These are phyloP conservation scores for Fusarium longipes DNA, from an alignment of 2,329 filamentous ascomycete species.

Conservation along the genomic window DNA sequence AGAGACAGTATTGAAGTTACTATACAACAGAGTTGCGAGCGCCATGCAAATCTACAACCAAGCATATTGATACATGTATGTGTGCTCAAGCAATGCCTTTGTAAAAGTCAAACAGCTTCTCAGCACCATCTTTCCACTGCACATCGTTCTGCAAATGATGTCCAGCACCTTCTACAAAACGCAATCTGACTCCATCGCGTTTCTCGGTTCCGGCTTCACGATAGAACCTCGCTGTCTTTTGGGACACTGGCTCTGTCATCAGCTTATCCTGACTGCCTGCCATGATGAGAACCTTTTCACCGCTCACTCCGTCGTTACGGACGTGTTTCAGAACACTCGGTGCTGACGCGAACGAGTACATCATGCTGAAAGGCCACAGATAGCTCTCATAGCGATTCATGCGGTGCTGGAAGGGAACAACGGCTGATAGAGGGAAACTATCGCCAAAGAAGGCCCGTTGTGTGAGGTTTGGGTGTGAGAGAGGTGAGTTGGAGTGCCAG, in stretches of 20 bases:
- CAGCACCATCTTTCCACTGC: slow-evolving; percentile 59
- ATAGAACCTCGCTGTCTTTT: slow-evolving; percentile 52
- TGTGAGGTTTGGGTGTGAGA: slow-evolving; percentile 62
- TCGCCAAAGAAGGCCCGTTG: slow-evolving; percentile 63
- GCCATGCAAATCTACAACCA: background rate
- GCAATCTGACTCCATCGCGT: slow-evolving; percentile 54
- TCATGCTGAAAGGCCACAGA: slow-evolving; percentile 63
- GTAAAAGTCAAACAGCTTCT: slow-evolving; percentile 58
- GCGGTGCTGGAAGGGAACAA: slow-evolving; percentile 56
- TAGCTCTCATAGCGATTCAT: slow-evolving; percentile 64
- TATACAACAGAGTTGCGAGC: slow-evolving; percentile 14
- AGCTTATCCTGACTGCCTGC: slow-evolving; percentile 56
- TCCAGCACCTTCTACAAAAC: slow-evolving; percentile 57
- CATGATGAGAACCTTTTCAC: slow-evolving; percentile 53
- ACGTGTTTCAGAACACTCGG: slow-evolving; percentile 55
- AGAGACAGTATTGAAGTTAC: slow-evolving; percentile 8
- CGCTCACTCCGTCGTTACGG: slow-evolving; percentile 31
- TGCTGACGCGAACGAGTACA: slow-evolving; percentile 57
- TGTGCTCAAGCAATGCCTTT: slow-evolving; percentile 25
- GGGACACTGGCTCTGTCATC: slow-evolving; percentile 53
- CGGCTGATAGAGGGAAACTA: slow-evolving; percentile 53
- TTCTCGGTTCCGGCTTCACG: slow-evolving; percentile 19
- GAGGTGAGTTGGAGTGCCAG: slow-evolving; percentile 62
- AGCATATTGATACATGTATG: background rate
- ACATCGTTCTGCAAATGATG: slow-evolving; percentile 67